Evolutionary conservation across 192 early-diverging fungal genomes (phyloP).

Genomic region (Physocladia obscura): DNA sequence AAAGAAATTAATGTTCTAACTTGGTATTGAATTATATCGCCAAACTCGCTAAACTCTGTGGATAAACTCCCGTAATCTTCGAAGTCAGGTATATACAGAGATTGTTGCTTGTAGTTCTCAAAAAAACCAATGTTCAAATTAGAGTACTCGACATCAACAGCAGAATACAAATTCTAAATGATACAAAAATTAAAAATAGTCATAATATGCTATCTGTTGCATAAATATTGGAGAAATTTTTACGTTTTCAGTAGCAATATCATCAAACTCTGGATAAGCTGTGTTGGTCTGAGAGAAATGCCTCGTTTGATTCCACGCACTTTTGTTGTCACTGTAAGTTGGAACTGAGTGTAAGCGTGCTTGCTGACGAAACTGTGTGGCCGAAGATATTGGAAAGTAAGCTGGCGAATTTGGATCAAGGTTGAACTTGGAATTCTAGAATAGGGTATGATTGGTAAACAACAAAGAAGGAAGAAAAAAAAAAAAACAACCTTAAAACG

Average conservation of each 20-base stretch:
- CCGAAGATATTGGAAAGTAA: constrained; percentile 10
- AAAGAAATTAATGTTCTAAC: neutral
- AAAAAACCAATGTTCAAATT: neutral
- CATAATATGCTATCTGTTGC: neutral
- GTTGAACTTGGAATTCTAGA: constrained; percentile 1
- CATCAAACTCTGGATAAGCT: constrained; percentile 23
- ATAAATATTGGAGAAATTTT: no score
- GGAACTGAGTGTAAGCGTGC: constrained; percentile 10
- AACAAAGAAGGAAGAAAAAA: neutral
- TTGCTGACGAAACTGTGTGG: constrained; percentile 2
- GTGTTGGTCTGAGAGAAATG: neutral
- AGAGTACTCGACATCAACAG: neutral
- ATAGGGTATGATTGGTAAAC: neutral
- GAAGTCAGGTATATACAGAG: neutral
- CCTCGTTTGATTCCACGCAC: neutral
- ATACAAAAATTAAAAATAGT: neutral
- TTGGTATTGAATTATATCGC: constrained; percentile 11
- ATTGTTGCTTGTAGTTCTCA: neutral
- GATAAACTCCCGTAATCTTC: neutral
- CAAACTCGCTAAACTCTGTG: constrained; percentile 34
- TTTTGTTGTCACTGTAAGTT: neutral
- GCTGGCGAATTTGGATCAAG: constrained; percentile 22
- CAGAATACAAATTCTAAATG: neutral
- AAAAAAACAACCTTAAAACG: neutral
- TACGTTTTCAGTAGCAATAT: constrained; percentile 7